phyloP scores from a whole-genome alignment of 225 moss, liverwort and hornwort species.

The Pseudisothecium myosuroides region DNA sequence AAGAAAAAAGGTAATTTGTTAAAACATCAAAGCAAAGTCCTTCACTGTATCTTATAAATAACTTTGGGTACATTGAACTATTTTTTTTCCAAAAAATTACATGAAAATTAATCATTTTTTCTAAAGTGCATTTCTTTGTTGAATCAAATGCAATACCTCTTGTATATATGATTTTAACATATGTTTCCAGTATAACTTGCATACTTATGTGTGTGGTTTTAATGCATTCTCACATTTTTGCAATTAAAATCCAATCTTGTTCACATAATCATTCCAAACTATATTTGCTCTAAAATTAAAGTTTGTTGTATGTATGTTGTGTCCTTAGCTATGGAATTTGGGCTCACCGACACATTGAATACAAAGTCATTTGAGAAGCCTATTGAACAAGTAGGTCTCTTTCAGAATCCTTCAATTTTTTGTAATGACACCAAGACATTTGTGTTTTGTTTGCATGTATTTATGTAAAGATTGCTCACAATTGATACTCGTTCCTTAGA shows the following conservation, averaged over 20 bases:
- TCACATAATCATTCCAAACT: neutral
- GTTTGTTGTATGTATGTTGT: neutral
- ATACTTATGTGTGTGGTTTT: neutral
- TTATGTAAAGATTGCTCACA: neutral
- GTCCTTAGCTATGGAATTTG: slow-evolving; percentile 38
- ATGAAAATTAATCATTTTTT: neutral
- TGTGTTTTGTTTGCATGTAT: neutral
- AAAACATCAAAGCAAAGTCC: neutral
- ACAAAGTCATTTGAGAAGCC: slow-evolving; percentile 53
- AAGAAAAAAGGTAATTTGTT: neutral
- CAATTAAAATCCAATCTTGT: neutral
- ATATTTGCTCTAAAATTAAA: neutral
- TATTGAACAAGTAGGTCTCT: slow-evolving; percentile 29
- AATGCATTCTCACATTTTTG: neutral
- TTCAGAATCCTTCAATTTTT: neutral
- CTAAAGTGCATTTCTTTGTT: neutral
- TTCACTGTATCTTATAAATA: too few relatives aligned
- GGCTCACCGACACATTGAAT: slow-evolving; percentile 63
- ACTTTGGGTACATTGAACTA: neutral
- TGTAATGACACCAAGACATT: neutral
- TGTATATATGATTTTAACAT: neutral
- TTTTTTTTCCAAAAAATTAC: too few relatives aligned
- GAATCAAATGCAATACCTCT: neutral
- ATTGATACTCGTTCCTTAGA: neutral
- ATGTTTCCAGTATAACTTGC: neutral